phyloP scores from a whole-genome alignment of 176 grass and related monocot species.

The Oryza officinalis region DNA sequence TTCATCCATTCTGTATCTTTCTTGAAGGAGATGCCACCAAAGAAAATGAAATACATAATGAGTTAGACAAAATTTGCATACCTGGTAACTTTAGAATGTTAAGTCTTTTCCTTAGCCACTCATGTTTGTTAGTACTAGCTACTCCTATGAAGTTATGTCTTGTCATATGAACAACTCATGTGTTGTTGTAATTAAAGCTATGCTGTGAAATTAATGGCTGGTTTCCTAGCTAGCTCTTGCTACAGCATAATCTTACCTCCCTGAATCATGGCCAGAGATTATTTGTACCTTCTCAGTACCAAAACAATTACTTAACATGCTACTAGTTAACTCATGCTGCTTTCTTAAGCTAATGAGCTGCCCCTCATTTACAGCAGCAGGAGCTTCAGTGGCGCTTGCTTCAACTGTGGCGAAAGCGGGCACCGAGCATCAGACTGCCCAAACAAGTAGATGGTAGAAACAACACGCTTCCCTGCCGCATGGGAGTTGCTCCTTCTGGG shows the following conservation, averaged over 20 bases:
- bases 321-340: not conserved
- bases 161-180: not conserved
- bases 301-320: not conserved
- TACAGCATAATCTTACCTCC: not conserved
- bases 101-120: not conserved
- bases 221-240: not conserved
- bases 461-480: constrained; percentile 23
- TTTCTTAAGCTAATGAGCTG: constrained; percentile 21
- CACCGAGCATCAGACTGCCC: constrained; percentile 96
- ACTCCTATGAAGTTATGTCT: not conserved
- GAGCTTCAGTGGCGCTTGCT: constrained; percentile 84
- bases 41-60: not conserved
- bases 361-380: constrained; percentile 37
- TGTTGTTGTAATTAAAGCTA: not conserved
- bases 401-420: constrained; percentile 73
- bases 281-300: not conserved
- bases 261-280: constrained; percentile 20
- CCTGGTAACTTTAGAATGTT: not conserved
- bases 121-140: not conserved
- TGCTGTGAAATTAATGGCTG: not conserved
- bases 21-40: not conserved
- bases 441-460: constrained; percentile 63
- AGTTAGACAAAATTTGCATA: not conserved
- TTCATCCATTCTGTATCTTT: not conserved
- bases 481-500: not conserved